These are phyloP conservation scores for Phytophthora macrochlamydospora DNA, from an alignment of 352 stramenopile genomes.

Conservation along the genomic window DNA sequence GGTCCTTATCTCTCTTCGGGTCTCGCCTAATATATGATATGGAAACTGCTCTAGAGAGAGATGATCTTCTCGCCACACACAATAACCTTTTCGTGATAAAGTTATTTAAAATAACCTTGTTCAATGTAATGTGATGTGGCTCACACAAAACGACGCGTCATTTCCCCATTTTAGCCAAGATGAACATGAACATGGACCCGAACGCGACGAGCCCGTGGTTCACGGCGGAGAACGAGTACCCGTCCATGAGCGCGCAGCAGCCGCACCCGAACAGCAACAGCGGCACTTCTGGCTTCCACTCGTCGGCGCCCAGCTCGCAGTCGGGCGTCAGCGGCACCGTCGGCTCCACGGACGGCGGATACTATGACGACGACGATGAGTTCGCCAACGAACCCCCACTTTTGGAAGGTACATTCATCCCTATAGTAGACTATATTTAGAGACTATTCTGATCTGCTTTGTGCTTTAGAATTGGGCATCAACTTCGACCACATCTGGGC, in stretches of 20 bases:
- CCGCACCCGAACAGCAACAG: slow-evolving; percentile 20
- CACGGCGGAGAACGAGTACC: slow-evolving; percentile 54
- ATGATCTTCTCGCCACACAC: no score
- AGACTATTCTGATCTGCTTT: slow-evolving; percentile 1
- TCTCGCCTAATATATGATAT: no score
- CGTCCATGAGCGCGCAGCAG: slow-evolving; percentile 34
- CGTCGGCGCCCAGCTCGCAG: slow-evolving; percentile 26
- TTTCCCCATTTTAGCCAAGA: slow-evolving; percentile 14
- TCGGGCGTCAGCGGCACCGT: slow-evolving; percentile 30
- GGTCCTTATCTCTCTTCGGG: no score
- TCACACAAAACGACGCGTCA: no score
- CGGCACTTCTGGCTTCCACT: slow-evolving; percentile 20
- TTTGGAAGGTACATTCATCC: slow-evolving; percentile 81
- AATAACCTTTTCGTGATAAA: no score
- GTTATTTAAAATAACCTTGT: no score
- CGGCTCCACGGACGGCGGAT: slow-evolving; percentile 23
- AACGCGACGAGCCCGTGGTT: slow-evolving; percentile 76
- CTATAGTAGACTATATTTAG: background rate
- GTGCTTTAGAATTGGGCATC: slow-evolving; percentile 93
- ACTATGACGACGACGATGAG: slow-evolving; percentile 72
- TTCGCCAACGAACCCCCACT: slow-evolving; percentile 97
- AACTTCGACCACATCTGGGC: slow-evolving; percentile 97
- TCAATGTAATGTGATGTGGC: no score
- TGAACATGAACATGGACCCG: slow-evolving; percentile 86
- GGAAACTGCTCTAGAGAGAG: no score